phyloP scores from a whole-genome alignment of 208 protist genomes.

The Trypanosoma caninum region DNA sequence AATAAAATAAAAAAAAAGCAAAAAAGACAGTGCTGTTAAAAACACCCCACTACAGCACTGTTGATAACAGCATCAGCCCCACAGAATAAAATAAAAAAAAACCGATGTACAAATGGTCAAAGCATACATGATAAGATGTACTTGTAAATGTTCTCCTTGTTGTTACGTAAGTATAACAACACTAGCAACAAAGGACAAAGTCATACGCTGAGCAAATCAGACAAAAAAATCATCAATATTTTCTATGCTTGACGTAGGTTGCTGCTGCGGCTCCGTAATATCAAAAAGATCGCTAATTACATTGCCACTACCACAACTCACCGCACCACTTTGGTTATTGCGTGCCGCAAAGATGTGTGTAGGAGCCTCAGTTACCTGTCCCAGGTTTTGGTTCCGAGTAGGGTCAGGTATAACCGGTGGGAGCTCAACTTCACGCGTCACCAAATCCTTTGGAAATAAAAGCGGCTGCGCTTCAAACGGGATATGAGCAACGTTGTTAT shows the following conservation, averaged over 20 bases:
- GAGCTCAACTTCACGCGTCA: conserved; percentile 11
- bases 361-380: neutral
- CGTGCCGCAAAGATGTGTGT: neutral
- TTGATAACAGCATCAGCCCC: no score
- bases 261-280: conserved; percentile 1
- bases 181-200: no score
- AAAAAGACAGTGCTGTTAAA: neutral
- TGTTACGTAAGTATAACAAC: no score
- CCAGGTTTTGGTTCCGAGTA: neutral
- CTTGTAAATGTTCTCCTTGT: neutral
- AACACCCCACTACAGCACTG: no score
- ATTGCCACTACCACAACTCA: conserved; percentile 8
- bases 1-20: conserved; percentile 2
- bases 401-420: neutral
- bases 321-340: neutral
- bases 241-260: neutral
- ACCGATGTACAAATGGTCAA: neutral
- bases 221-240: conserved; percentile 40
- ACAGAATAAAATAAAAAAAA: neutral
- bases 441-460: conserved; percentile 22
- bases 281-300: conserved; percentile 50
- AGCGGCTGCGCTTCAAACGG: conserved; percentile 24
- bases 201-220: no score
- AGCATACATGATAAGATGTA: neutral
- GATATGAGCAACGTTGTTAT: neutral